phyloP scores from a whole-genome alignment of 1,139 yeast species.

The Arxiozyma bovina region DNA sequence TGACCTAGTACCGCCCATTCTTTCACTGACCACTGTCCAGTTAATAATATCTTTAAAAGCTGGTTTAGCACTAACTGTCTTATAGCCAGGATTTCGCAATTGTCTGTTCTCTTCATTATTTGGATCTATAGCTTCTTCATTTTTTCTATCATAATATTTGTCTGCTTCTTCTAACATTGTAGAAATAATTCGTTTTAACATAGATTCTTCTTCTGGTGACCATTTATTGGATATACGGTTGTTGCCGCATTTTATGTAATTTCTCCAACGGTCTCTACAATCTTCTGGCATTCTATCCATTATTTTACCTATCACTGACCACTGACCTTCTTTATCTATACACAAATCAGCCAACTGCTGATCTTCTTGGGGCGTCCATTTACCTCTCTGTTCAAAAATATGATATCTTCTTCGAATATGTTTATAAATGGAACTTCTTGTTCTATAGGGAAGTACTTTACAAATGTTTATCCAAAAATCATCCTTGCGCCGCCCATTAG shows the following conservation, averaged over 20 bases:
- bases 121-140: slow-evolving; percentile 9
- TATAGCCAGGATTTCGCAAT: slow-evolving; percentile 14
- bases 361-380: slow-evolving; percentile 82
- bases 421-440: slow-evolving; percentile 82
- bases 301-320: slow-evolving; percentile 72
- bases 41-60: slow-evolving; percentile 43
- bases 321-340: slow-evolving; percentile 61
- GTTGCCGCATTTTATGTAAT: slow-evolving; percentile 82
- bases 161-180: slow-evolving; percentile 30
- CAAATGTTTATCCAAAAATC: slow-evolving; percentile 81
- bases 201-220: slow-evolving; percentile 64
- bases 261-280: slow-evolving; percentile 93
- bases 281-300: slow-evolving; percentile 96
- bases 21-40: slow-evolving; percentile 86
- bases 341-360: slow-evolving; percentile 53
- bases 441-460: slow-evolving; percentile 69
- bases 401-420: slow-evolving; percentile 88
- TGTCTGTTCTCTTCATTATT: slow-evolving; percentile 21
- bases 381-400: slow-evolving; percentile 76
- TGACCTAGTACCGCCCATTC: slow-evolving; percentile 80
- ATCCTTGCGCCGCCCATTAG: slow-evolving; percentile 74
- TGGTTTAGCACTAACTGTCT: slow-evolving; percentile 15
- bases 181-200: slow-evolving; percentile 48
- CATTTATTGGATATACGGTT: slow-evolving; percentile 69
- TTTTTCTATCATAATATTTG: slow-evolving; percentile 8